Conservation (phyloP, 2,329 filamentous ascomycete species). For the Sporothrix sp. region DNA sequence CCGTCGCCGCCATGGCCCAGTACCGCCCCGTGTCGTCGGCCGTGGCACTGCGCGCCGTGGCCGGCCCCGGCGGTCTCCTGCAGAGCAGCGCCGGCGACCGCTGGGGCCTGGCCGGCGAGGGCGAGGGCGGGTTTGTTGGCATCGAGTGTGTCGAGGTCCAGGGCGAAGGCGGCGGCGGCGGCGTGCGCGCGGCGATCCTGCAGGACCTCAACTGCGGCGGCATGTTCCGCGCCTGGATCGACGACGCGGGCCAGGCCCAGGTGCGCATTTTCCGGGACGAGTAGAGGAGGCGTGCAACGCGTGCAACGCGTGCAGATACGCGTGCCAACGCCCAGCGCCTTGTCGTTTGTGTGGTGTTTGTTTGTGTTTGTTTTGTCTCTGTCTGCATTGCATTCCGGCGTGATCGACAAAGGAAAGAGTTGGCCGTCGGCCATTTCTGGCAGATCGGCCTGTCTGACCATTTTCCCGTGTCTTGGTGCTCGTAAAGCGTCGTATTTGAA, state of each 20-base stretch:
- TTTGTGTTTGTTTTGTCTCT: too few species aligned
- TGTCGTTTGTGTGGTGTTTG: too few species aligned
- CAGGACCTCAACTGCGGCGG: constrained; percentile 79
- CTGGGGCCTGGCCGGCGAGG: constrained; percentile 67
- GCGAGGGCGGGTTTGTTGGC: constrained; percentile 77
- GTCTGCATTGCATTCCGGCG: too few species aligned
- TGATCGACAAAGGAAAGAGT: too few species aligned
- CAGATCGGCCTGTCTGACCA: too few species aligned
- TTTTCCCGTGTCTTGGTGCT: too few species aligned
- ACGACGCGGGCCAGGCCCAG: constrained; percentile 47
- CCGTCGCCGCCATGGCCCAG: constrained; percentile 61
- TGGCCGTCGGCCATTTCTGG: too few species aligned
- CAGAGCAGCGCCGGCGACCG: constrained; percentile 63
- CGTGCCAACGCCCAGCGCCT: too few species aligned
- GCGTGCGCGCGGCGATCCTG: constrained; percentile 44
- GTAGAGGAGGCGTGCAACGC: not conserved
- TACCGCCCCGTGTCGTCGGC: constrained; percentile 46
- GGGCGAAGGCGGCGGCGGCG: constrained; percentile 34
- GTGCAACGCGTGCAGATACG: too few species aligned
- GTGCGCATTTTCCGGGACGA: constrained; percentile 46
- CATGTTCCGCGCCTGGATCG: constrained; percentile 75
- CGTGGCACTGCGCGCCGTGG: constrained; percentile 52
- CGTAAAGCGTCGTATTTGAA: too few species aligned
- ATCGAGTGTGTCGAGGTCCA: constrained; percentile 50
- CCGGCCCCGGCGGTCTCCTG: constrained; percentile 63